Base-by-base conservation (phyloP, 768 basidiomycete genomes). In the Trametes maxima region DNA sequence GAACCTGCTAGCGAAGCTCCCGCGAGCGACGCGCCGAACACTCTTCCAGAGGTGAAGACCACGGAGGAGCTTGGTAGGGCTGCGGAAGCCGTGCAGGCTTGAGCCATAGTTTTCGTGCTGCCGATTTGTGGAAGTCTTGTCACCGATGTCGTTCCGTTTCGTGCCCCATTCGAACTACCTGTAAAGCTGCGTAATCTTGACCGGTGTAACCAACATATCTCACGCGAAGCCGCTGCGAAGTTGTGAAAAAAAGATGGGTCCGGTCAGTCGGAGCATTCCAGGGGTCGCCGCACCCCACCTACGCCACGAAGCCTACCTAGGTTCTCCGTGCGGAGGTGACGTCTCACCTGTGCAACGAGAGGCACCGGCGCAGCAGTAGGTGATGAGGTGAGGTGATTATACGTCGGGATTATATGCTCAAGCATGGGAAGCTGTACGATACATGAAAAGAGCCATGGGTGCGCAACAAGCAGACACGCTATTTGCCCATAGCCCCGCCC, bases 401-500 rank as follows among this genome's bases (percentile, higher is more conserved):
- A 49, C 28, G 33, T 39, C 33, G 49, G n/a, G 13, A 63, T 58
- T 63, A 59, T 43, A 55, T 36, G 57, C 48, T 53, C 52, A 43
- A 40, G 62, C 62, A 59, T 33, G 54, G 33, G 22, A 49, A 47
- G 44, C 49, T 54, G 43, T 62, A 62, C 56, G 43, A 33, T 57
- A 62, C 61, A 57, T 25, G 56, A 33, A 14, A 19, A 25, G 33
- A 22, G 48, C 35, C 28, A 33, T 48, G 37, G 36, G 35, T 13
- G 5, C 3, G 54, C n/a, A 12, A 35, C 28, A 43, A 19, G 19
- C 33, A 21, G 4, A 35, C 22, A 33, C 14, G 36, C 54, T 45
- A 67, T 39, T 67, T 67, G 45, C 48, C 55, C 48, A 43, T 35
- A 14, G 60, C 19, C 16, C 46, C 43, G 52, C 61, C 61, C 66